Evolutionary conservation across 805 yeast species (phyloP), one percentile per base, ranked within the genome.

Genomic region (Monosporozyma siamensis): DNA sequence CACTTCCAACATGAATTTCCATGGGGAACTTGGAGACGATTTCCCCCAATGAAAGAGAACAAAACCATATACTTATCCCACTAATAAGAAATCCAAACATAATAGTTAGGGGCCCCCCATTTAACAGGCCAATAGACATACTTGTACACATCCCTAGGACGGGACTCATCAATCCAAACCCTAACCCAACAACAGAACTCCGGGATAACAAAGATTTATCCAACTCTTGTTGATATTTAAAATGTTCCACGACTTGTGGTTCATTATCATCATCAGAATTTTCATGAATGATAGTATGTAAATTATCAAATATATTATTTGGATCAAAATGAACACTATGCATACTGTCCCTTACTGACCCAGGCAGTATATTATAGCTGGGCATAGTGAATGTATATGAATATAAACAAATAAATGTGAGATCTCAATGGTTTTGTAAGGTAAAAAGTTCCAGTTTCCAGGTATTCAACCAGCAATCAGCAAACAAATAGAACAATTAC

Each of bases 141-240:
- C 88, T 82, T 3, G 86, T 77, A 8, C 87, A 77, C 51, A 84
- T 71, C 1, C 90, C 88, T 51, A 82, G 71, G 0, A 89, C 90
- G 0, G 86, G 89, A 34, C 86, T 84, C 89, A 84, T 82, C 25
- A 84, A 63, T 1, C 88, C 78, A 56, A 84, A 82, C 0, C 92
- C 90, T 20, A 84, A 64, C 4, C 92, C 95, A 18, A 84, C 74
- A 36, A 84, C 76, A 0, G 89, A 80, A 1, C 77, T 67, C 9
- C 81, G 79, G 0, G 85, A 78, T 43, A 83, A 68, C 27, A 61
- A 44, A 47, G 80, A 78, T 50, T 86, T 70, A 45, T 76, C 77
- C 45, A 84, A 64, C 37, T 79, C 83, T 55, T 81, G 88, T 50
- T 80, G 80, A 57, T 84, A 83, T 43, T 76, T 75, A 67, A 83